Conservation (phyloP, 2,329 filamentous ascomycete genomes). For the Simplicillium sp. region DNA sequence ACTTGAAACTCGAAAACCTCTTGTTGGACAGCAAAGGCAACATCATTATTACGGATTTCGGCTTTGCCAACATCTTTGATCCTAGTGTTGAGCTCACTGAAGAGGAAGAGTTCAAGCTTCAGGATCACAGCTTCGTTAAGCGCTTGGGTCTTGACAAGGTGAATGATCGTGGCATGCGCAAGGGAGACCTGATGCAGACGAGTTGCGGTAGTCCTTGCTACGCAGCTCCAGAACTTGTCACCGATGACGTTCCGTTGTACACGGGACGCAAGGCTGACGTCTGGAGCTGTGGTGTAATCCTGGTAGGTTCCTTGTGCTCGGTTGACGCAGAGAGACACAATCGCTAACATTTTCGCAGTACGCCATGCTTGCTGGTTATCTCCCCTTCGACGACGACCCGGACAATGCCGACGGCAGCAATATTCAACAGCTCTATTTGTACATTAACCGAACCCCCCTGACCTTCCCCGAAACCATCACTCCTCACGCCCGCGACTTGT, state of each 20-base stretch:
- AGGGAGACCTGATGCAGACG: slow-evolving; percentile 96
- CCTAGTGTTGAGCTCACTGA: slow-evolving; percentile 78
- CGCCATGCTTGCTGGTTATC: slow-evolving; percentile 94
- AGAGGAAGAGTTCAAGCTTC: slow-evolving; percentile 80
- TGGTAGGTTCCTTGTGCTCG: slow-evolving; percentile 54
- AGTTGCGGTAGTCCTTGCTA: slow-evolving; percentile 98
- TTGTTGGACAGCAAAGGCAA: slow-evolving; percentile 93
- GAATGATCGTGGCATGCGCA: slow-evolving; percentile 63
- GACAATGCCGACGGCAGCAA: slow-evolving; percentile 98
- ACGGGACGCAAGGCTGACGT: slow-evolving; percentile 97
- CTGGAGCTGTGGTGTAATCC: slow-evolving; percentile 97
- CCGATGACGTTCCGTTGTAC: slow-evolving; percentile 84
- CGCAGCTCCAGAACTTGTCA: slow-evolving; percentile 90
- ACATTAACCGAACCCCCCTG: slow-evolving; percentile 92
- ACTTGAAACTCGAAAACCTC: slow-evolving; percentile 93
- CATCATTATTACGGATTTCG: slow-evolving; percentile 99
- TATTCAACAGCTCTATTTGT: slow-evolving; percentile 98
- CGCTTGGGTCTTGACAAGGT: slow-evolving; percentile 74
- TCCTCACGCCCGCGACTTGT: slow-evolving; percentile 84
- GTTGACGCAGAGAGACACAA: not conserved
- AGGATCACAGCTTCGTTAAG: slow-evolving; percentile 83
- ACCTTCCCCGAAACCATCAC: slow-evolving; percentile 99
- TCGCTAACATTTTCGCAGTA: slow-evolving; percentile 49
- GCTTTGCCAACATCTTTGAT: slow-evolving; percentile 97
- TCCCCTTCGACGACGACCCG: slow-evolving; percentile 96